Percentiles rank a stretch among this genome's conserved stretches.
Conservation (phyloP, 1,284 basidiomycete genomes). For the Cutaneotrichosporon arboriforme region DNA sequence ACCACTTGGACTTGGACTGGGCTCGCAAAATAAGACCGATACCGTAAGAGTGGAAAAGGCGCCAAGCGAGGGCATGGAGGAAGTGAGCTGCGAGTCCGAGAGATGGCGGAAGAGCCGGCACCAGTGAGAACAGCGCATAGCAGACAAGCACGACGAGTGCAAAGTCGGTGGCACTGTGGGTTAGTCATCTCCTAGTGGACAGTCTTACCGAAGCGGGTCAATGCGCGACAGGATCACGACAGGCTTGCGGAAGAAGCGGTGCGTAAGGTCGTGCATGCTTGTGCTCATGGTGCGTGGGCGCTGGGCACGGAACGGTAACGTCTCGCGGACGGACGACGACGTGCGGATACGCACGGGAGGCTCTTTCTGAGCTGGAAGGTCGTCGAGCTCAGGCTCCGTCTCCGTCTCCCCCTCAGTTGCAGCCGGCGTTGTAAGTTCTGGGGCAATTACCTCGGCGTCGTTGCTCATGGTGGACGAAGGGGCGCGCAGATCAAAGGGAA, state of each 20-base stretch:
- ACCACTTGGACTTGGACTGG: conserved; percentile 79
- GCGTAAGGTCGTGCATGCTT: conserved; percentile 81
- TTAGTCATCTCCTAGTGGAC: background rate
- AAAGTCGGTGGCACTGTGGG: conserved; percentile 59
- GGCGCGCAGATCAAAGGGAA: conserved; percentile 52
- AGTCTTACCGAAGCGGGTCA: conserved; percentile 70
- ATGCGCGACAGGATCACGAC: conserved; percentile 73
- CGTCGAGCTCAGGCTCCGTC: conserved; percentile 52
- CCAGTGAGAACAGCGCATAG: conserved; percentile 54
- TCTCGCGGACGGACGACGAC: background rate
- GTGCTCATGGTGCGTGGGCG: conserved; percentile 36
- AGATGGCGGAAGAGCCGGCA: conserved; percentile 43
- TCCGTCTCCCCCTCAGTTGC: conserved; percentile 69
- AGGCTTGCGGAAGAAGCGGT: conserved; percentile 87
- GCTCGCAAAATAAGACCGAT: conserved; percentile 75
- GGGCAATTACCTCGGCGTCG: conserved; percentile 5
- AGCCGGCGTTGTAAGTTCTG: conserved; percentile 55
- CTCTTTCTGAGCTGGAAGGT: conserved; percentile 24
- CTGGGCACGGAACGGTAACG: background rate
- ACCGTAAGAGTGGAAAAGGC: conserved; percentile 80
- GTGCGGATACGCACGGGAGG: conserved; percentile 27
- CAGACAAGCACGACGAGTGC: conserved; percentile 58
- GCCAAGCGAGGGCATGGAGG: conserved; percentile 78
- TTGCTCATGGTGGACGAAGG: conserved; percentile 1
- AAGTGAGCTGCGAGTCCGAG: conserved; percentile 63